phyloP scores from a whole-genome alignment of 179 eudicot species.

The Corrigiola litoralis region DNA sequence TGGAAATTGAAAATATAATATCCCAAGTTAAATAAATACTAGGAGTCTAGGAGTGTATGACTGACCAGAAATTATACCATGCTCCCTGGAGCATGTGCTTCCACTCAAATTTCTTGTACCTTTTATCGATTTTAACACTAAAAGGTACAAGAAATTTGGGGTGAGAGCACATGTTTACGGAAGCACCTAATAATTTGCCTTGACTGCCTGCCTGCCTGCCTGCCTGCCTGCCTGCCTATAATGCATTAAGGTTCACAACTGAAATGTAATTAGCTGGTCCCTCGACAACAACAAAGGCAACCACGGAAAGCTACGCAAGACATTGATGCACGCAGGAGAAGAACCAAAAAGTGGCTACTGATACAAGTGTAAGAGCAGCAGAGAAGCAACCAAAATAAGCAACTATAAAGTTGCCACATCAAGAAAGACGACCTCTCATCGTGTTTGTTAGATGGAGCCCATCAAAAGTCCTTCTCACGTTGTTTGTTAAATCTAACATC shows the following conservation, averaged over 20 bases:
- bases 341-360: neutral
- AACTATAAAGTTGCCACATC: conserved; percentile 10
- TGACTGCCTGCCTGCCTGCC: too few species aligned
- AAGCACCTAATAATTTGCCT: too few species aligned
- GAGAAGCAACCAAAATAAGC: conserved; percentile 4
- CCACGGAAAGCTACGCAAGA: neutral
- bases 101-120: too few species aligned
- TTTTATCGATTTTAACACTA: too few species aligned
- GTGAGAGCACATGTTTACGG: too few species aligned
- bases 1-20: too few species aligned
- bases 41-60: too few species aligned
- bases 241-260: neutral
- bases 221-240: too few species aligned
- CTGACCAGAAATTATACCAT: too few species aligned
- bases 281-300: neutral
- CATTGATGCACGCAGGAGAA: neutral
- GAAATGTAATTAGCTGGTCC: neutral
- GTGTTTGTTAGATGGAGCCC: conserved; percentile 17
- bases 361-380: conserved; percentile 1
- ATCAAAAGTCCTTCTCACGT: conserved; percentile 17
- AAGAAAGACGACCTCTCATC: conserved; percentile 18
- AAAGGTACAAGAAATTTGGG: too few species aligned
- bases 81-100: too few species aligned
- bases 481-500: conserved; percentile 2
- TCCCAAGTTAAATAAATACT: too few species aligned